Percentiles rank a stretch among this genome's conserved stretches.
Conservation (phyloP, 2,329 filamentous ascomycete genomes). For the Hirsutella minnesotensis region DNA sequence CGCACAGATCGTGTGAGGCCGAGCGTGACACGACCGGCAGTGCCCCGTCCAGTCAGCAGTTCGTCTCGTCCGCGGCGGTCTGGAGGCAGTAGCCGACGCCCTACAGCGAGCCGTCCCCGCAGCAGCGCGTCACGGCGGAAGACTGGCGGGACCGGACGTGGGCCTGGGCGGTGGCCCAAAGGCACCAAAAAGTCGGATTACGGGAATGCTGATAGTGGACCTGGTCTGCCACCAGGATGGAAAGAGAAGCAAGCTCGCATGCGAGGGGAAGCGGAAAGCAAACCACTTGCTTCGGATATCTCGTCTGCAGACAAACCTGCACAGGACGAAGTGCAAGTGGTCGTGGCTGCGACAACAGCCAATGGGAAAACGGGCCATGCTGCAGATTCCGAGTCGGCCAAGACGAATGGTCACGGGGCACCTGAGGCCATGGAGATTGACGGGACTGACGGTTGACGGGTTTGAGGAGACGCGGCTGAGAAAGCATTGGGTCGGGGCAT, state of each 20-base stretch:
- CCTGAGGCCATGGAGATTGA: background rate
- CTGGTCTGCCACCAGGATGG: constrained; percentile 50
- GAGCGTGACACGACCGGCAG: constrained; percentile 25
- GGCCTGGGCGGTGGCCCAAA: constrained; percentile 55
- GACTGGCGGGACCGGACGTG: constrained; percentile 50
- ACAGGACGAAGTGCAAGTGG: constrained; percentile 21
- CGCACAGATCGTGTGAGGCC: constrained; percentile 33
- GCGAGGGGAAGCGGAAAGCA: constrained; percentile 7
- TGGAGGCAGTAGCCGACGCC: constrained; percentile 16
- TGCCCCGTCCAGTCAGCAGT: constrained; percentile 22
- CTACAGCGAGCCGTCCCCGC: constrained; percentile 26
- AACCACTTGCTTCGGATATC: constrained; percentile 5
- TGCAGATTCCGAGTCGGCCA: background rate
- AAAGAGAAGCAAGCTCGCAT: constrained; percentile 17
- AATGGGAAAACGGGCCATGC: constrained; percentile 6
- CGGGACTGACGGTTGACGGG: background rate
- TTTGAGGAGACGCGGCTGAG: background rate
- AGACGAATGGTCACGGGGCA: constrained; percentile 1
- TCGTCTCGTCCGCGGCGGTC: constrained; percentile 27
- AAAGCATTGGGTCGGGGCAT: background rate
- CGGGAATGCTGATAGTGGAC: constrained; percentile 53
- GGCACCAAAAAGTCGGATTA: constrained; percentile 59
- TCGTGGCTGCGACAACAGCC: constrained; percentile 12
- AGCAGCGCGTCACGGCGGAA: constrained; percentile 35
- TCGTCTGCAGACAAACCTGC: constrained; percentile 13